Conservation (phyloP, 169 alveolate species). For the Plasmodium chabaudi region DNA sequence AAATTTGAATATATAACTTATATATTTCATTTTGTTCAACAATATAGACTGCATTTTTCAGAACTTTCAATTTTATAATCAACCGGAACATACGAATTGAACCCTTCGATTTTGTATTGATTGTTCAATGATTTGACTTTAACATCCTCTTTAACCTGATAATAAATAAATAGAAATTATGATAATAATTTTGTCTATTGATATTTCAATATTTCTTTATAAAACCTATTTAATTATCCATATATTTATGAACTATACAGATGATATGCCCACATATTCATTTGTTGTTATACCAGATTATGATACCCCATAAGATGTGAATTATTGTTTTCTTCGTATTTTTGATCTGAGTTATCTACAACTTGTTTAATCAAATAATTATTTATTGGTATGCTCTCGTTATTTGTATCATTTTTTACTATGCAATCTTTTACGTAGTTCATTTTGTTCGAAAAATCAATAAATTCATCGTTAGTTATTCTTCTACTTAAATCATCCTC, state of each 20-base stretch:
- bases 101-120: slow-evolving; percentile 26
- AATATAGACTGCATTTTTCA: slow-evolving; percentile 9
- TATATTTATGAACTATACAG: not conserved
- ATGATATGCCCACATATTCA: not conserved
- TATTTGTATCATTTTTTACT: slow-evolving; percentile 23
- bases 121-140: slow-evolving; percentile 29
- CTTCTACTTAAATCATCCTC: slow-evolving; percentile 3
- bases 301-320: not conserved
- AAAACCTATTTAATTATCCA: not conserved
- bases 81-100: slow-evolving; percentile 17
- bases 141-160: slow-evolving; percentile 31
- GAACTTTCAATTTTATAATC: slow-evolving; percentile 6
- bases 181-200: not conserved
- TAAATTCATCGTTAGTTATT: slow-evolving; percentile 27
- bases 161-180: not conserved
- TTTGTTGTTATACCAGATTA: slow-evolving; percentile 14
- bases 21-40: not conserved
- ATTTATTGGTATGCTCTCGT: slow-evolving; percentile 9
- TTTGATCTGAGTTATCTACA: not conserved
- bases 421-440: slow-evolving; percentile 56
- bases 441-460: slow-evolving; percentile 36
- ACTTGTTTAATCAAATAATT: slow-evolving; percentile 6
- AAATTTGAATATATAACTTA: not conserved
- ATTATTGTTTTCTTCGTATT: too few species aligned
- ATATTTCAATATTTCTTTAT: not conserved